Percentiles rank a stretch among this genome's conserved stretches.
phyloP scores from a whole-genome alignment of 169 alveolate species.

The Cryptosporidium parvum region DNA sequence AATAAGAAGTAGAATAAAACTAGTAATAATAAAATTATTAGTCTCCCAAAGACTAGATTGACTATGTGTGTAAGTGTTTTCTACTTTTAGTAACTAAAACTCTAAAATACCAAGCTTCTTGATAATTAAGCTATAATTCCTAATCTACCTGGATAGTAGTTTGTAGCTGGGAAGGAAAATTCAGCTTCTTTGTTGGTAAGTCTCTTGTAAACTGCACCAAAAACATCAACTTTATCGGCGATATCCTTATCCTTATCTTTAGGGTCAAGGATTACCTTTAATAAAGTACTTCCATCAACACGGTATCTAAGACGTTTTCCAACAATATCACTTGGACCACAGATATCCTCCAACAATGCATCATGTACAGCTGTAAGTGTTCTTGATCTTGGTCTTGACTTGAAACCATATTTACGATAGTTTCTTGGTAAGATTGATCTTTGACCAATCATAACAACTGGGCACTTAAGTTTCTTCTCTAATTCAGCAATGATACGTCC shows the following conservation, averaged over 20 bases:
- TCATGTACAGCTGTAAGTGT: slow-evolving; percentile 96
- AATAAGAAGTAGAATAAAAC: background rate
- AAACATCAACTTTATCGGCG: slow-evolving; percentile 94
- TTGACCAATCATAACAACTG: slow-evolving; percentile 92
- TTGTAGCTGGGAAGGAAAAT: slow-evolving; percentile 86
- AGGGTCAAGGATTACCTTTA: slow-evolving; percentile 94
- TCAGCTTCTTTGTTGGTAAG: slow-evolving; percentile 94
- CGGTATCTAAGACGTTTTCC: slow-evolving; percentile 93
- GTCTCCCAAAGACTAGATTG: slow-evolving; percentile 7
- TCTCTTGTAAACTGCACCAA: slow-evolving; percentile 94
- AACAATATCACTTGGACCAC: slow-evolving; percentile 93
- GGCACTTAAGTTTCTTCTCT: slow-evolving; percentile 94
- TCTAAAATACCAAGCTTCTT: slow-evolving; percentile 16
- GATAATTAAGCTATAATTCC: slow-evolving; percentile 66
- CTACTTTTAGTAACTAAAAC: background rate
- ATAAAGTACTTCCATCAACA: slow-evolving; percentile 93
- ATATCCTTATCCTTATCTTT: slow-evolving; percentile 94
- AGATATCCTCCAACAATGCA: slow-evolving; percentile 94
- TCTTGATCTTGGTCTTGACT: slow-evolving; percentile 94
- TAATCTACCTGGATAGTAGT: slow-evolving; percentile 75
- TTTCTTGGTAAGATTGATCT: slow-evolving; percentile 91
- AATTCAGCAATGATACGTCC: slow-evolving; percentile 92
- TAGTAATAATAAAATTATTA: slow-evolving; percentile 8
- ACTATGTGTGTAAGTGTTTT: background rate
- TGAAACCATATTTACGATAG: slow-evolving; percentile 86